These are phyloP conservation scores for Trichopus zeylanicus DNA, from an alignment of 116 monocot species.

Conservation along the genomic window DNA sequence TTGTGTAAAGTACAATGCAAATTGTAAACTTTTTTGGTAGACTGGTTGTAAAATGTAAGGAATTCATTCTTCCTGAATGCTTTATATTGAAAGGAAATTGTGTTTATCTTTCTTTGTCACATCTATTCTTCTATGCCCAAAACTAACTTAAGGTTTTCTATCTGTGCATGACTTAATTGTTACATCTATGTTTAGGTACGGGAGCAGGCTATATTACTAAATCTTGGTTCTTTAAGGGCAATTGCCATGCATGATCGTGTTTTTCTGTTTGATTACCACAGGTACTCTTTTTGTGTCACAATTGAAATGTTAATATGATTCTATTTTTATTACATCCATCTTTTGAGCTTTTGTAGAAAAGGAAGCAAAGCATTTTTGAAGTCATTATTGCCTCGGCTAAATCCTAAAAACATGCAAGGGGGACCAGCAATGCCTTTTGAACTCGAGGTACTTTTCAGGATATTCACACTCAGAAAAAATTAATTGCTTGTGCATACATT, in stretches of 20 bases:
- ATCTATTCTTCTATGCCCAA: no score
- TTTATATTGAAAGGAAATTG: no score
- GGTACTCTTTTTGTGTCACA: conserved; percentile 26
- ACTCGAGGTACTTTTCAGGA: conserved; percentile 55
- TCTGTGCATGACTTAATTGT: not conserved
- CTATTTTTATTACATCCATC: not conserved
- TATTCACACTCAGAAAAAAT: no score
- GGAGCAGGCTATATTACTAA: conserved; percentile 82
- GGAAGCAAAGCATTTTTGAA: conserved; percentile 83
- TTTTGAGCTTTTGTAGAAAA: conserved; percentile 38
- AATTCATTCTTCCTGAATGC: no score
- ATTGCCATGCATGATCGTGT: conserved; percentile 89
- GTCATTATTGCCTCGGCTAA: conserved; percentile 69
- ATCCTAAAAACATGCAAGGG: conserved; percentile 47
- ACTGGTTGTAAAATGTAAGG: no score
- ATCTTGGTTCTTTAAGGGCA: conserved; percentile 84
- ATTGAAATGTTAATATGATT: not conserved
- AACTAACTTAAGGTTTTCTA: no score
- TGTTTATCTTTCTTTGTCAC: no score
- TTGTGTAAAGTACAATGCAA: no score
- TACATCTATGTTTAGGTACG: conserved; percentile 38
- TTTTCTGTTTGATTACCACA: conserved; percentile 77
- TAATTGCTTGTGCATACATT: no score
- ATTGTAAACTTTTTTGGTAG: no score
- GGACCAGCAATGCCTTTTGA: conserved; percentile 86